These are phyloP conservation scores for Prunella vulgaris DNA, from an alignment of 257 asterid species.

Conservation along the genomic window DNA sequence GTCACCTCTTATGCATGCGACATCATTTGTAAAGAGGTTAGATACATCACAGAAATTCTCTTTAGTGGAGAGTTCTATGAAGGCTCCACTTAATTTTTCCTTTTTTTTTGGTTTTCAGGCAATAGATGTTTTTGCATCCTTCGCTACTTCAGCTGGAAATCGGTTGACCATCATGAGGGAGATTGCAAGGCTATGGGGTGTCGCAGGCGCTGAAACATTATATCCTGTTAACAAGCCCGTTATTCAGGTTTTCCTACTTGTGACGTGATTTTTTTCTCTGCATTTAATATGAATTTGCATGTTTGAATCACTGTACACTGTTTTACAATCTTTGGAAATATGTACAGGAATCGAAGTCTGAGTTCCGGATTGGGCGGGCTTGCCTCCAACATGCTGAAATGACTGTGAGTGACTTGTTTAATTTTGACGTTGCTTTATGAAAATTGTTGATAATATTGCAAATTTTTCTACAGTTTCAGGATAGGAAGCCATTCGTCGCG, in stretches of 20 bases:
- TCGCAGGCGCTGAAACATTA: slow-evolving; percentile 45
- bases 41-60: slow-evolving; percentile 10
- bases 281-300: neutral
- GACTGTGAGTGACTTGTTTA: slow-evolving; percentile 40
- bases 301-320: neutral
- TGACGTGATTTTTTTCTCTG: neutral
- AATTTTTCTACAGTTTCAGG: slow-evolving; percentile 36
- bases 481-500: slow-evolving; percentile 68
- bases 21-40: slow-evolving; percentile 72
- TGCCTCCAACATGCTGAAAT: slow-evolving; percentile 37
- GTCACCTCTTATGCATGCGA: slow-evolving; percentile 43
- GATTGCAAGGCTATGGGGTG: slow-evolving; percentile 62
- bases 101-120: slow-evolving; percentile 50
- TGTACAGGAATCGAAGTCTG: slow-evolving; percentile 47
- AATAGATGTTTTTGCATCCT: slow-evolving; percentile 81
- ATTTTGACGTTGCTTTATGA: neutral
- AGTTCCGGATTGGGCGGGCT: slow-evolving; percentile 62
- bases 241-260: slow-evolving; percentile 47
- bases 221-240: slow-evolving; percentile 72
- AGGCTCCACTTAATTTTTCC: neutral
- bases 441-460: neutral
- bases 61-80: slow-evolving; percentile 9
- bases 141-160: slow-evolving; percentile 55
- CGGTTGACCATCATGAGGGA: slow-evolving; percentile 69
- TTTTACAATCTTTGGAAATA: slow-evolving; percentile 18